Evolutionary conservation across 2,329 filamentous ascomycete genomes (phyloP), one percentile per base, ranked within the genome.

Genomic region (Monosporascus sp.): DNA sequence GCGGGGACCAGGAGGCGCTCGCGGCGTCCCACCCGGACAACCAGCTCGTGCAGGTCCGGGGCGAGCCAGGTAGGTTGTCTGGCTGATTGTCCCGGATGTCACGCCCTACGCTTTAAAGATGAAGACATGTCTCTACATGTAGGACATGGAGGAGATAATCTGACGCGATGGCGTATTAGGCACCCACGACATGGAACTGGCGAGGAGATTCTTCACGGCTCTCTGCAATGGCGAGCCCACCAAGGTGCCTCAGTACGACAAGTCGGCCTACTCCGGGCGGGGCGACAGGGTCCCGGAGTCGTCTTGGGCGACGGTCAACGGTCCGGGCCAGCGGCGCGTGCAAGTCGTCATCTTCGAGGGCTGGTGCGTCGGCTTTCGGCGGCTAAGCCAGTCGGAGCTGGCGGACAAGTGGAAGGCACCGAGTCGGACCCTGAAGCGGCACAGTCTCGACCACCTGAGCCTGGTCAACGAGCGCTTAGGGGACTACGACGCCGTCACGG

Each of bases 321-420:
- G 68, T 46, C 71, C 70, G 0, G 78, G 78, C 8, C 75, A 80
- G 51, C 68, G 65, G 2, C 74, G 70, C n/a, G 71, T 81, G 24
- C 70, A 80, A 24, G 82, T 93, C 7, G 79, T 96, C 22, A 82
- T 96, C 50, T 85, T 96, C 58, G 91, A 97, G 70, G 91, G 92
- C 19, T 96, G 91, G 92, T 94, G 88, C 68, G 84, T 96, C 14
- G 92, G 91, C 3, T 96, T 96, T 72, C 83, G 85, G 6, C 70
- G 87, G 0, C 70, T 92, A 14, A 62, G 73, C 31, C 69, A 78
- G 0, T 66, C 72, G n/a, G 75, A 79, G 5, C 68, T 82, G 4
- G 76, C 78, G 27, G 68, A 84, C 3, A 77, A 77, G 60, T 74
- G 76, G 65, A 80, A 78, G 68, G 71, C 74, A 50, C 72, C 71